Evolutionary conservation across 768 basidiomycete species (phyloP).

Genomic region (Tubosaeta sp.): DNA sequence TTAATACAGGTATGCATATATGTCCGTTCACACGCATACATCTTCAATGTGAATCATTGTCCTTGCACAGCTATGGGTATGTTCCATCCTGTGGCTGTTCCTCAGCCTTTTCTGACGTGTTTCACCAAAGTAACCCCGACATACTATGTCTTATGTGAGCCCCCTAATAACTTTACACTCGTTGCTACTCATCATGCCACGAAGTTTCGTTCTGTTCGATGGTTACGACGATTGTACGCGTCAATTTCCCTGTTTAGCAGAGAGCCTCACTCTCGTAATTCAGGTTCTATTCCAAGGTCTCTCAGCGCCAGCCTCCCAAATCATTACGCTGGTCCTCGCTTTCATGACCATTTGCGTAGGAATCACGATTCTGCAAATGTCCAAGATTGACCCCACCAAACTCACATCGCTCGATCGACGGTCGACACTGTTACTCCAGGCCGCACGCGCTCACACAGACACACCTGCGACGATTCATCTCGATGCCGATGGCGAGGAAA

Average conservation of each 20-base stretch:
- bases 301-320: constrained; percentile 66
- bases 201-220: constrained; percentile 82
- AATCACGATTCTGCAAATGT: constrained; percentile 94
- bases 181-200: not conserved
- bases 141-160: constrained; percentile 79
- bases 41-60: not conserved
- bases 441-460: constrained; percentile 70
- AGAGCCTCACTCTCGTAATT: constrained; percentile 3
- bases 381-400: constrained; percentile 83
- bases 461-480: constrained; percentile 30
- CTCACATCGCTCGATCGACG: constrained; percentile 81
- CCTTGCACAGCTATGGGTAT: constrained; percentile 58
- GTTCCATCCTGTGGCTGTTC: constrained; percentile 13
- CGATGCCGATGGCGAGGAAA: constrained; percentile 56
- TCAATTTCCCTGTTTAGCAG: not conserved
- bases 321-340: constrained; percentile 88
- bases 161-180: not conserved
- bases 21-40: not conserved
- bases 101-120: constrained; percentile 16
- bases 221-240: constrained; percentile 71
- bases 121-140: constrained; percentile 66
- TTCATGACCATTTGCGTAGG: constrained; percentile 91
- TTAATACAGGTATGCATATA: constrained; percentile 70
- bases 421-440: constrained; percentile 86
- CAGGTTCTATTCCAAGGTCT: constrained; percentile 90